These are phyloP conservation scores for Magnusiomyces starmeri DNA, from an alignment of 1,139 yeast genomes.

Conservation along the genomic window DNA sequence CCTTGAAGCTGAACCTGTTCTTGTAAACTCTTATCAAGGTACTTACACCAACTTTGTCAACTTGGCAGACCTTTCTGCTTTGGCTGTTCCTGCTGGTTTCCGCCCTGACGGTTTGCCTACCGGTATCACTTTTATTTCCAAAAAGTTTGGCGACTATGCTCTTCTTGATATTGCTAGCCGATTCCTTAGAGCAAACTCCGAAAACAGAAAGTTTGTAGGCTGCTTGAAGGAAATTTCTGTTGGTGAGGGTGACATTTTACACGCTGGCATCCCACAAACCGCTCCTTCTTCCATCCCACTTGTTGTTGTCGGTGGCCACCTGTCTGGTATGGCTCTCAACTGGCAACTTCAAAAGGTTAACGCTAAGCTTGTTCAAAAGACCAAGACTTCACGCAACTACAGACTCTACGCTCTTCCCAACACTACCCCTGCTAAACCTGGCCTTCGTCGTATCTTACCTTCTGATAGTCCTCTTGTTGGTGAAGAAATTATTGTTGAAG, in stretches of 20 bases:
- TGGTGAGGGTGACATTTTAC: conserved; percentile 37
- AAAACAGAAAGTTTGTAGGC: conserved; percentile 42
- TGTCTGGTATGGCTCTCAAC: conserved; percentile 79
- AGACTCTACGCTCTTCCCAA: conserved; percentile 76
- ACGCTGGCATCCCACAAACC: conserved; percentile 35
- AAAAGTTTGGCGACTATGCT: conserved; percentile 81
- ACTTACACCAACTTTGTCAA: conserved; percentile 96
- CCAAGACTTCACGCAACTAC: conserved; percentile 68
- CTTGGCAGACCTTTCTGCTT: conserved; percentile 85
- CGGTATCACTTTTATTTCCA: conserved; percentile 79
- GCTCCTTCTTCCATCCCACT: conserved; percentile 44
- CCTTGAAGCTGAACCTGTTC: conserved; percentile 69
- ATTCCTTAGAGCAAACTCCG: conserved; percentile 48
- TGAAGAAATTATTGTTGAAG: conserved; percentile 59
- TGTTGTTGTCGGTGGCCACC: conserved; percentile 96
- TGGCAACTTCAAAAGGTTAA: conserved; percentile 88
- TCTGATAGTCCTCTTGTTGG: conserved; percentile 42
- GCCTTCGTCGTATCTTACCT: conserved; percentile 58
- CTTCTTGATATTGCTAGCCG: conserved; percentile 73
- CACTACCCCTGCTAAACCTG: conserved; percentile 80
- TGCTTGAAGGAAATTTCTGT: conserved; percentile 28
- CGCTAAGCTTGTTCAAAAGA: conserved; percentile 61
- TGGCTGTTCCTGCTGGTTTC: conserved; percentile 88
- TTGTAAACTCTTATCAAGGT: conserved; percentile 82
- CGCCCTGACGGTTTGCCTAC: conserved; percentile 77